These are phyloP conservation scores for Aquanectria penicillioides DNA, from an alignment of 2,329 filamentous ascomycete species.

Conservation along the genomic window DNA sequence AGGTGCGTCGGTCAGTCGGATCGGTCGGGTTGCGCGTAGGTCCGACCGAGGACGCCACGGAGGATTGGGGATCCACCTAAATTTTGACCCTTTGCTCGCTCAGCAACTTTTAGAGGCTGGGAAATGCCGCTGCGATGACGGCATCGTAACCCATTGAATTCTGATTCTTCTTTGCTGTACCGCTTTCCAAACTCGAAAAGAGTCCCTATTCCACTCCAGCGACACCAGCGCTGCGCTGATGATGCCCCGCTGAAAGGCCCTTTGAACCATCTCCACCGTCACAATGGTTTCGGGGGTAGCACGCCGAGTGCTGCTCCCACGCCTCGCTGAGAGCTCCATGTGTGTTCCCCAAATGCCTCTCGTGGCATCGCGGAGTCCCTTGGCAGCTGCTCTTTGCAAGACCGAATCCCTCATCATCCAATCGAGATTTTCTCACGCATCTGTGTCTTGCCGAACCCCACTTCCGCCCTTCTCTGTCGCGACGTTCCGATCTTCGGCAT, in stretches of 20 bases:
- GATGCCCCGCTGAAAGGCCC: slow-evolving; percentile 42
- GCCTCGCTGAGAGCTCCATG: slow-evolving; percentile 49
- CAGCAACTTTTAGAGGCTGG: slow-evolving; percentile 39
- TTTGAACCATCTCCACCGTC: slow-evolving; percentile 41
- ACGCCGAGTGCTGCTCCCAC: slow-evolving; percentile 61
- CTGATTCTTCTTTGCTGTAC: slow-evolving; percentile 28
- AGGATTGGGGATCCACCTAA: slow-evolving; percentile 34
- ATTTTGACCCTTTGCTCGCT: slow-evolving; percentile 33
- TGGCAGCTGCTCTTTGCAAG: slow-evolving; percentile 30
- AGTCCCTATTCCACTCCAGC: slow-evolving; percentile 17
- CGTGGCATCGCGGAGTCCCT: slow-evolving; percentile 34
- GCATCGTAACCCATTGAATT: slow-evolving; percentile 42
- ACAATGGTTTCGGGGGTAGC: slow-evolving; percentile 61
- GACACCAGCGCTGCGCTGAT: slow-evolving; percentile 38
- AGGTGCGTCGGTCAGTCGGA: slow-evolving; percentile 31
- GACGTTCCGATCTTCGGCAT: slow-evolving; percentile 32
- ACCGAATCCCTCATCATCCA: slow-evolving; percentile 29
- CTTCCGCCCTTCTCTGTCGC: slow-evolving; percentile 42
- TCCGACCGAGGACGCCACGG: slow-evolving; percentile 36
- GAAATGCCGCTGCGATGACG: slow-evolving; percentile 50
- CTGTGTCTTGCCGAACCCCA: slow-evolving; percentile 26
- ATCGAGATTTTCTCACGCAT: slow-evolving; percentile 31
- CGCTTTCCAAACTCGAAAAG: slow-evolving; percentile 16
- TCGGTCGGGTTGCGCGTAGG: slow-evolving; percentile 30
- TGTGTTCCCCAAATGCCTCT: slow-evolving; percentile 37